phyloP scores from a whole-genome alignment of 306 rosid species.

The Rosa lucieae region DNA sequence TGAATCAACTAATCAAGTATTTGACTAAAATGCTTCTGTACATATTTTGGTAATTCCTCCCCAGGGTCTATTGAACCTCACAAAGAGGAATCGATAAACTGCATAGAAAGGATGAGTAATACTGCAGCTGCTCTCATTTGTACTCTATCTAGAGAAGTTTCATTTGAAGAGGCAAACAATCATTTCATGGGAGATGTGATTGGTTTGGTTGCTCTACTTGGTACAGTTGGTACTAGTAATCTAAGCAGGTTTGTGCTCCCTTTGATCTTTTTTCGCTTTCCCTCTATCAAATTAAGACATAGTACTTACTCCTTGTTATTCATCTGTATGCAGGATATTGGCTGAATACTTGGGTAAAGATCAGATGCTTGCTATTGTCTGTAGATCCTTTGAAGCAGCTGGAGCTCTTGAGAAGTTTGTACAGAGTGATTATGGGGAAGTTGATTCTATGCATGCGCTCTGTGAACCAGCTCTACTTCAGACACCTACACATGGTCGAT shows the following conservation, averaged over 20 bases:
- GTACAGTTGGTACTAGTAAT: conserved; percentile 42
- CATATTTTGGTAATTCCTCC: neutral
- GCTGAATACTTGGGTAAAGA: conserved; percentile 72
- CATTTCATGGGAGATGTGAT: conserved; percentile 41
- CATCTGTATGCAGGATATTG: conserved; percentile 40
- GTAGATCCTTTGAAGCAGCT: conserved; percentile 47
- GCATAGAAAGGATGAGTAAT: conserved; percentile 35
- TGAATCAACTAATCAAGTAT: neutral
- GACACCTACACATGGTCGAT: conserved; percentile 38
- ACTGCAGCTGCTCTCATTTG: conserved; percentile 44
- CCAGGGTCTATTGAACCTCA: conserved; percentile 28
- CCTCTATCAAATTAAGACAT: neutral
- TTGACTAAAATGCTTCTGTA: neutral
- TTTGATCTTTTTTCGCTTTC: neutral
- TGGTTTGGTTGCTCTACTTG: conserved; percentile 60
- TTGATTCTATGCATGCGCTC: conserved; percentile 39
- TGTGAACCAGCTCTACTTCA: conserved; percentile 44
- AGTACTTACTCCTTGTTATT: neutral
- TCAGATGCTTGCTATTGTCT: conserved; percentile 55
- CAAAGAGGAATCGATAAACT: conserved; percentile 36
- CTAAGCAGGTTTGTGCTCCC: conserved; percentile 55
- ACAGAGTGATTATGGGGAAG: conserved; percentile 32
- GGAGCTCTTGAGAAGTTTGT: conserved; percentile 41
- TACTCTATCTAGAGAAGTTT: conserved; percentile 20
- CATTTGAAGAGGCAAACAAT: conserved; percentile 8